phyloP scores from a whole-genome alignment of 1,284 basidiomycete species.

The Puccinia coronata region DNA sequence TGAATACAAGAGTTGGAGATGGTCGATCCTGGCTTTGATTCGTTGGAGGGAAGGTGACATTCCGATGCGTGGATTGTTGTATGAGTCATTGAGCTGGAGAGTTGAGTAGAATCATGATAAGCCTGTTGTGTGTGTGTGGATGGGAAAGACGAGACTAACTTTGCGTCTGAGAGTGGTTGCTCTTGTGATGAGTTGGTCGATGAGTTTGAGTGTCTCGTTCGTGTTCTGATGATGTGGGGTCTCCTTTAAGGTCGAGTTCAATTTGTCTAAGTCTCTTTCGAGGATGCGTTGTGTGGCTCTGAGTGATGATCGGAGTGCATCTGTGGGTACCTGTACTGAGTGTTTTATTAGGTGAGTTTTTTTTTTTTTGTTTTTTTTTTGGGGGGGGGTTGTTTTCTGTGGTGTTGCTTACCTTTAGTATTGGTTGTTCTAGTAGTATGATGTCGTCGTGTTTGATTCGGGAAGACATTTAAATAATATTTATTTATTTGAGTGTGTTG shows the following conservation, averaged over 20 bases:
- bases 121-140: too few species aligned
- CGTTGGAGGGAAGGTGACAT: conserved; percentile 70
- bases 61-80: conserved; percentile 67
- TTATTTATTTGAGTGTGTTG: too few species aligned
- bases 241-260: conserved; percentile 65
- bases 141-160: too few species aligned
- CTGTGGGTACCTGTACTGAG: conserved; percentile 71
- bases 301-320: conserved; percentile 80
- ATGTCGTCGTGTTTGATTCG: conserved; percentile 49
- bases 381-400: too few species aligned
- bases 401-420: conserved; percentile 26
- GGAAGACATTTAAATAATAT: conserved; percentile 23
- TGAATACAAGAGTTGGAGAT: conserved; percentile 41
- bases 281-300: conserved; percentile 74
- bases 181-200: conserved; percentile 33
- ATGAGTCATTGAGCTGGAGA: conserved; percentile 69
- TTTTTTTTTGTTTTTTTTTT: too few species aligned
- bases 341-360: conserved; percentile 1
- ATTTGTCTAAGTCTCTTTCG: conserved; percentile 72
- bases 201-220: conserved; percentile 61
- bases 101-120: background rate
- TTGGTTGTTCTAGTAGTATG: conserved; percentile 42
- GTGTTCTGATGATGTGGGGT: conserved; percentile 60
- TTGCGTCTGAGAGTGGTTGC: conserved; percentile 37
- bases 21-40: conserved; percentile 55